Conservation (phyloP, 208 protist species). For the Zelonia costaricensis region DNA sequence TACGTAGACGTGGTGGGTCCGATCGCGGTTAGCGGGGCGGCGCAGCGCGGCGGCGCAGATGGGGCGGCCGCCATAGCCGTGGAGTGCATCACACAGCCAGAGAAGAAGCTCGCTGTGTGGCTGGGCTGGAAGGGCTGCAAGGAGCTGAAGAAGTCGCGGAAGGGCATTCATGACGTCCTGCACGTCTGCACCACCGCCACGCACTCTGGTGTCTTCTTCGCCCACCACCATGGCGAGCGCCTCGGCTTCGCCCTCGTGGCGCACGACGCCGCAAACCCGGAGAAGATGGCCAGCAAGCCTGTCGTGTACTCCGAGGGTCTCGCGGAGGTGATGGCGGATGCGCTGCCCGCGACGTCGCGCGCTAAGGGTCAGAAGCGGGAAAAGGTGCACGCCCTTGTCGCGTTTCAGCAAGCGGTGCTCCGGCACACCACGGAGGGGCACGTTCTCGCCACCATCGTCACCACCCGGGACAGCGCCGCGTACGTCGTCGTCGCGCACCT, state of each 20-base stretch:
- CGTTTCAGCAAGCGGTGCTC: slow-evolving; percentile 33
- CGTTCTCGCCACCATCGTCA: slow-evolving; percentile 39
- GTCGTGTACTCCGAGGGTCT: slow-evolving; percentile 6
- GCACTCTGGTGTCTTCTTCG: slow-evolving; percentile 23
- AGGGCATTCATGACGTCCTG: slow-evolving; percentile 10
- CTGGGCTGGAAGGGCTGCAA: slow-evolving; percentile 12
- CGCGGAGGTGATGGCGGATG: slow-evolving; percentile 5
- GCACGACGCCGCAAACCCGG: not conserved
- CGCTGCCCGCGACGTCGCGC: not conserved
- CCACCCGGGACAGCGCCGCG: slow-evolving; percentile 8
- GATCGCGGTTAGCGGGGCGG: not conserved
- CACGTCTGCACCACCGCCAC: slow-evolving; percentile 16
- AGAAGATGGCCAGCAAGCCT: not conserved
- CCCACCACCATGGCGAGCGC: slow-evolving; percentile 1
- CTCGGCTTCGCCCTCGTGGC: slow-evolving; percentile 22
- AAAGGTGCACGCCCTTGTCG: slow-evolving; percentile 3
- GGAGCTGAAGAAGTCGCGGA: slow-evolving; percentile 11
- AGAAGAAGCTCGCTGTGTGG: slow-evolving; percentile 22
- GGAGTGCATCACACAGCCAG: slow-evolving; percentile 20
- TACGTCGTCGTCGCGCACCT: slow-evolving; percentile 49
- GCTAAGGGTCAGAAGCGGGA: not conserved
- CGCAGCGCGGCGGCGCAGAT: not conserved
- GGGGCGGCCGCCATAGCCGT: not conserved
- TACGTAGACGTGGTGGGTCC: slow-evolving; percentile 10
- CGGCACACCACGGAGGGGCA: slow-evolving; percentile 32